phyloP scores from a whole-genome alignment of 495 filamentous ascomycete species.

The Aspergillus carlsbadensis region DNA sequence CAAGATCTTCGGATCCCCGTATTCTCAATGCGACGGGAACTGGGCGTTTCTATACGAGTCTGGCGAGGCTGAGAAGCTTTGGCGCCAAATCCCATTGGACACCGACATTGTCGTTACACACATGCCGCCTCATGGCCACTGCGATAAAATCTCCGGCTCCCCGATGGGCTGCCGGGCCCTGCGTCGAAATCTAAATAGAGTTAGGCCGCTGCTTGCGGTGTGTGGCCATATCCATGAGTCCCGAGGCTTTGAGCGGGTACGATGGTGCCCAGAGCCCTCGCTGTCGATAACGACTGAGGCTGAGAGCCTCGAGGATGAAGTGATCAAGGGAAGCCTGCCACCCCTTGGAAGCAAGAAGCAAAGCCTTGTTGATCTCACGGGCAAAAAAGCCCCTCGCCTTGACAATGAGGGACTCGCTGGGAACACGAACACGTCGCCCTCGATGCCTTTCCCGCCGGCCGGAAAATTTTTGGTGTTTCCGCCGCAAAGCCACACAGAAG shows the following conservation, averaged over 20 bases:
- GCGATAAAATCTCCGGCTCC: constrained; percentile 33
- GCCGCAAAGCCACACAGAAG: background rate
- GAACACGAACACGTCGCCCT: background rate
- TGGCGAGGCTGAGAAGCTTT: constrained; percentile 48
- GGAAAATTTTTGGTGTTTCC: constrained; percentile 8
- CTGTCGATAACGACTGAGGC: background rate
- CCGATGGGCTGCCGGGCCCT: constrained; percentile 43
- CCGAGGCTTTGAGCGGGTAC: constrained; percentile 45
- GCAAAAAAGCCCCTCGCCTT: constrained; percentile 41
- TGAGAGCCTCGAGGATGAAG: background rate
- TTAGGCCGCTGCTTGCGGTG: constrained; percentile 44
- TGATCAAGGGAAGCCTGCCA: constrained; percentile 22
- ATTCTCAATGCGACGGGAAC: constrained; percentile 56
- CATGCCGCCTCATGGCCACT: constrained; percentile 47
- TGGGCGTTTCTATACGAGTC: constrained; percentile 74
- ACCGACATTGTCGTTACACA: constrained; percentile 50
- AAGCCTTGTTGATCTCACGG: constrained; percentile 56
- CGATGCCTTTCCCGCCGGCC: constrained; percentile 2
- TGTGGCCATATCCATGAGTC: constrained; percentile 53
- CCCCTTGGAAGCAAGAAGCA: constrained; percentile 54
- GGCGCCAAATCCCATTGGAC: constrained; percentile 44
- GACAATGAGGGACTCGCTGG: constrained; percentile 36
- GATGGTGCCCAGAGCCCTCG: constrained; percentile 24
- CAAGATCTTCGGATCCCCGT: constrained; percentile 76
- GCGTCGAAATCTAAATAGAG: constrained; percentile 33